A percentile compares a stretch with the other conserved stretches of the same genome.
Evolutionary conservation across 1,139 yeast genomes (phyloP).

Genomic region (Kurtzmaniella quercitrusa): DNA sequence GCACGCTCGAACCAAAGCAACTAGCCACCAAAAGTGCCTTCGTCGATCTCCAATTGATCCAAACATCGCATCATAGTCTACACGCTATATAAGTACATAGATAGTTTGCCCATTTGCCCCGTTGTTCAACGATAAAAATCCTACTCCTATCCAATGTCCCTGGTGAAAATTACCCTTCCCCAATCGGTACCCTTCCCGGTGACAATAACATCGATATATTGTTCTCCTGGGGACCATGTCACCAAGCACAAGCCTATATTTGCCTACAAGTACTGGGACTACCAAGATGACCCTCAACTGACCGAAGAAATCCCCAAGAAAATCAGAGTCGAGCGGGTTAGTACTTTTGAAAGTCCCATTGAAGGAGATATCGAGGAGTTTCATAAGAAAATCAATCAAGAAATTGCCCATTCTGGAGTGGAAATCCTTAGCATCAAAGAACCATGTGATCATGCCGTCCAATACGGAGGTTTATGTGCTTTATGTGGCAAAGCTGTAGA

Average conservation of each 20-base stretch:
- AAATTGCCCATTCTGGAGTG: slow-evolving; percentile 47
- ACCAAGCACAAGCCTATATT: slow-evolving; percentile 52
- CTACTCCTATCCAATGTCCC: neutral
- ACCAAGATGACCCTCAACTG: slow-evolving; percentile 54
- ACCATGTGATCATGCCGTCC: slow-evolving; percentile 92
- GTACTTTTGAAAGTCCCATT: slow-evolving; percentile 78
- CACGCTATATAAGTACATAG: too few species aligned
- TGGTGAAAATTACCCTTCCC: slow-evolving; percentile 37
- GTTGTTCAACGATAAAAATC: too few species aligned
- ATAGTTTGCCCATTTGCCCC: too few species aligned
- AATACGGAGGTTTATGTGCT: slow-evolving; percentile 94
- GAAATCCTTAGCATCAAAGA: slow-evolving; percentile 60
- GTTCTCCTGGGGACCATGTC: slow-evolving; percentile 42
- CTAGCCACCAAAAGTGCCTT: too few species aligned
- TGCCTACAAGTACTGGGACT: slow-evolving; percentile 66
- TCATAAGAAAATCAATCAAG: slow-evolving; percentile 53
- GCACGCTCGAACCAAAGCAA: too few species aligned
- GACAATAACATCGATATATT: slow-evolving; percentile 51
- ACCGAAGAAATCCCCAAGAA: slow-evolving; percentile 40
- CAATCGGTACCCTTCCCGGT: slow-evolving; percentile 65
- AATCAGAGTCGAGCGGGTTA: slow-evolving; percentile 55
- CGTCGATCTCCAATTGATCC: too few species aligned
- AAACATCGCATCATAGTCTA: too few species aligned
- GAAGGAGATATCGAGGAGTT: slow-evolving; percentile 62
- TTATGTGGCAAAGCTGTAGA: slow-evolving; percentile 85